Conservation (phyloP, 106 monocot genomes). For the Dendrobium nobile region DNA sequence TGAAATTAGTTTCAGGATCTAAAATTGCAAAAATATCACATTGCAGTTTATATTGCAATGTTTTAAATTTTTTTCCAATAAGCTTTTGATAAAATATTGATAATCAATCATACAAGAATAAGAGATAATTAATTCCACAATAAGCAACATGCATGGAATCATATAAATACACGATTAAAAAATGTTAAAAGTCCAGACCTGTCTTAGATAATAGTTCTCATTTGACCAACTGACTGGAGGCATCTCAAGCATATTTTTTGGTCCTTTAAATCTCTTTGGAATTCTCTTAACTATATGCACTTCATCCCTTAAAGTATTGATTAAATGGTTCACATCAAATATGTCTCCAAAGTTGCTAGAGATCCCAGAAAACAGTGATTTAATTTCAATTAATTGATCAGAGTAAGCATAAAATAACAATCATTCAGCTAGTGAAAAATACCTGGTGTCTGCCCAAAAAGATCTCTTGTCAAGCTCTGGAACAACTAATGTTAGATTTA, state of each 20-base stretch:
- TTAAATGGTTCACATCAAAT: constrained; percentile 88
- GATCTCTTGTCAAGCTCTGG: constrained; percentile 95
- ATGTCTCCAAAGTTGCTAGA: constrained; percentile 83
- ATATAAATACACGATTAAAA: background rate
- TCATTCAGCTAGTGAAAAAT: background rate
- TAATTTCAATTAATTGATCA: background rate
- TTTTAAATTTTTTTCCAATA: background rate
- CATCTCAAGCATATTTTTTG: constrained; percentile 42
- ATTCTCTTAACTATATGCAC: constrained; percentile 71
- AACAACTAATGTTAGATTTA: constrained; percentile 83
- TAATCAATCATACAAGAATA: background rate
- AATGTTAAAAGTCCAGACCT: constrained; percentile 42
- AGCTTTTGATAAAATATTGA: background rate
- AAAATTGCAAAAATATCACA: background rate
- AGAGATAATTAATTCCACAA: background rate
- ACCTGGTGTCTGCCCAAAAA: constrained; percentile 98
- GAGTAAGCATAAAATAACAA: background rate
- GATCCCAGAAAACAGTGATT: constrained; percentile 11
- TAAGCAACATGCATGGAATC: background rate
- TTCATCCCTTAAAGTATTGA: constrained; percentile 74
- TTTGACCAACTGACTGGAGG: constrained; percentile 93
- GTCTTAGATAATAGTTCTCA: constrained; percentile 82
- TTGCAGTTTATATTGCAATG: background rate
- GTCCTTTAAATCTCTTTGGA: constrained; percentile 43
- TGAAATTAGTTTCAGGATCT: background rate